Evolutionary conservation across 164 flowering plant species (phyloP), one percentile per base, ranked within the genome.

Genomic region (Tinospora cordifolia): DNA sequence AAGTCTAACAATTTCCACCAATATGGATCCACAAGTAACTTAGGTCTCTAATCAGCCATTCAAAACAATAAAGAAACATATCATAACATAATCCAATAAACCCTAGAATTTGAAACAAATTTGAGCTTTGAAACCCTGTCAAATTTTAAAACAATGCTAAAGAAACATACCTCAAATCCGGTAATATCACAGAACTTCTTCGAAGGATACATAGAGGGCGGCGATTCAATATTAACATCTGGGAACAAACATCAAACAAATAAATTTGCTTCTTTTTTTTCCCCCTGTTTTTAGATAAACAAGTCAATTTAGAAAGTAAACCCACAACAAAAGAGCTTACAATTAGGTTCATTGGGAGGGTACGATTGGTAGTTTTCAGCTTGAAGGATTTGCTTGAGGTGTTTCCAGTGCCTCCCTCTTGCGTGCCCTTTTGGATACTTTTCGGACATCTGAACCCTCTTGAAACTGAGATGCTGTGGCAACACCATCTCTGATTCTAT

Each of bases 401-500:
- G 97, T 74, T 94, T 94, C 96, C 97, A 93, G 70, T 87, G 93
- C 73, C 96, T 80, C 58, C 81, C 84, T 74, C 90, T 83, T 7
- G 92, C 71, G 73, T 90, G 93, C 36, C 98, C 98, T 77, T 94
- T 94, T 1, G 96, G 97, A 76, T 90, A 94, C 77, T 94, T 94
- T 39, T 94, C 97, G 2, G 86, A 79, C 77, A 82, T 78, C 65
- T 94, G 97, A 49, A 88, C 75, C 78, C 78, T 87, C 90, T 94
- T 94, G 79, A 91, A 91, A 63, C 84, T 80, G 47, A 89, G 72
- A 76, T 86, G 80, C 4, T 83, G 83, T 8, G 98, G 97, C 78
- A 94, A 75, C 34, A 94, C 80, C 59, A 94, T 47, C 77, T 89
- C 94, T 24, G 96, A 81, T 68, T 89, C 86, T 15, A 90, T 51